These are phyloP conservation scores for Cunninghamia lanceolata DNA, from an alignment of 75 land plant genomes.

Conservation along the genomic window DNA sequence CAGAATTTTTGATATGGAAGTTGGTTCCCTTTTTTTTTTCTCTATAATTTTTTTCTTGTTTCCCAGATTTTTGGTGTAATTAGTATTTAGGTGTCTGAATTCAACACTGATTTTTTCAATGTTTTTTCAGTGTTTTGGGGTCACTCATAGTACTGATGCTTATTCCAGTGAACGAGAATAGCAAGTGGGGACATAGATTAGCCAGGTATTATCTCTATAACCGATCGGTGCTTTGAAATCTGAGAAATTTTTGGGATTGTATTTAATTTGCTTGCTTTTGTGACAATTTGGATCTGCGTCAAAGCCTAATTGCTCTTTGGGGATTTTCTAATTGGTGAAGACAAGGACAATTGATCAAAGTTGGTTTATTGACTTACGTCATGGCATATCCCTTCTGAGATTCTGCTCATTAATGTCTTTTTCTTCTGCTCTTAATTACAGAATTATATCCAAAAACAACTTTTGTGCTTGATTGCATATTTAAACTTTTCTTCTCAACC, in stretches of 20 bases:
- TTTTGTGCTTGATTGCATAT: too few species aligned
- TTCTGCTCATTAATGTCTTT: background rate
- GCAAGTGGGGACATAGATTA: constrained; percentile 24
- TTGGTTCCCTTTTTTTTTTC: too few species aligned
- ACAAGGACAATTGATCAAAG: background rate
- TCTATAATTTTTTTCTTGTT: background rate
- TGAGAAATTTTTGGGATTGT: background rate
- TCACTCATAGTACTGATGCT: constrained; percentile 36
- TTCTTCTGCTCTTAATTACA: background rate
- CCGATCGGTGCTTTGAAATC: background rate
- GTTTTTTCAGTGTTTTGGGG: constrained; percentile 41
- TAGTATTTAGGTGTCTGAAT: background rate
- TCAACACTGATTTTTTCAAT: background rate
- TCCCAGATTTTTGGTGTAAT: background rate
- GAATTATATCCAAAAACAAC: too few species aligned
- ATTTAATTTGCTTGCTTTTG: constrained; percentile 3
- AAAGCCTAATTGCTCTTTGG: background rate
- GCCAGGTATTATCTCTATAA: constrained; percentile 16
- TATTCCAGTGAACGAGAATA: constrained; percentile 38
- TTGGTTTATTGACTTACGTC: background rate
- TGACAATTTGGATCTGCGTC: background rate
- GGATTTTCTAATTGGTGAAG: background rate
- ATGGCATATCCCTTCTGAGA: background rate
- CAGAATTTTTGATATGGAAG: background rate
- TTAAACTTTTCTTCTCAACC: too few species aligned